phyloP scores from a whole-genome alignment of 176 grass and related monocot genomes.

The Oryza rufipogon region DNA sequence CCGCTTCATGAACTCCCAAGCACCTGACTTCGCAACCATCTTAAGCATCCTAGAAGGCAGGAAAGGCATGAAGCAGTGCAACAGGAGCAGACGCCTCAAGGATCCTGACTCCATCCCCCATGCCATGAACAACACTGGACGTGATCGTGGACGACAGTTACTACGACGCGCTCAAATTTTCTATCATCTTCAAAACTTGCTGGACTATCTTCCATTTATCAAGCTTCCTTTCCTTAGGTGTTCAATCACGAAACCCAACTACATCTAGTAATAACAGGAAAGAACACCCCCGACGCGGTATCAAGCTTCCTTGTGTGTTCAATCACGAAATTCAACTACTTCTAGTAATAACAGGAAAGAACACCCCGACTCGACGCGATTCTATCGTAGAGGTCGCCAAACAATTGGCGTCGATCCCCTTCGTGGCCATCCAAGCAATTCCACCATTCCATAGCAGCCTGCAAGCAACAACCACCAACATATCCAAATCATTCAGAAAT shows the following conservation, averaged over 20 bases:
- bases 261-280: too few species aligned
- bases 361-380: not conserved
- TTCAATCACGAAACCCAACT: too few species aligned
- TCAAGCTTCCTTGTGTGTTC: too few species aligned
- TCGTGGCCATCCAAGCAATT: not conserved
- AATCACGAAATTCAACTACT: too few species aligned
- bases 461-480: constrained; percentile 15
- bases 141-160: constrained; percentile 11
- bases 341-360: not conserved
- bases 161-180: constrained; percentile 54
- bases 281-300: not conserved
- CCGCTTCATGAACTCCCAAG: constrained; percentile 4
- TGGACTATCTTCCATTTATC: too few species aligned
- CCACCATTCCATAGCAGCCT: constrained; percentile 16
- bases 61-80: constrained; percentile 32
- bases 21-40: constrained; percentile 11
- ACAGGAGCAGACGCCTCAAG: constrained; percentile 28
- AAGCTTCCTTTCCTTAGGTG: too few species aligned
- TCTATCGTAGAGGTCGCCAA: not conserved
- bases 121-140: constrained; percentile 38
- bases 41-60: constrained; percentile 24
- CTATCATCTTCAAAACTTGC: not conserved
- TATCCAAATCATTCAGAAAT: not conserved
- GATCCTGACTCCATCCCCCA: constrained; percentile 43
- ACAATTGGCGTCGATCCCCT: not conserved